phyloP scores from a whole-genome alignment of 2,329 filamentous ascomycete genomes.

The Monosporascus cannonballus region DNA sequence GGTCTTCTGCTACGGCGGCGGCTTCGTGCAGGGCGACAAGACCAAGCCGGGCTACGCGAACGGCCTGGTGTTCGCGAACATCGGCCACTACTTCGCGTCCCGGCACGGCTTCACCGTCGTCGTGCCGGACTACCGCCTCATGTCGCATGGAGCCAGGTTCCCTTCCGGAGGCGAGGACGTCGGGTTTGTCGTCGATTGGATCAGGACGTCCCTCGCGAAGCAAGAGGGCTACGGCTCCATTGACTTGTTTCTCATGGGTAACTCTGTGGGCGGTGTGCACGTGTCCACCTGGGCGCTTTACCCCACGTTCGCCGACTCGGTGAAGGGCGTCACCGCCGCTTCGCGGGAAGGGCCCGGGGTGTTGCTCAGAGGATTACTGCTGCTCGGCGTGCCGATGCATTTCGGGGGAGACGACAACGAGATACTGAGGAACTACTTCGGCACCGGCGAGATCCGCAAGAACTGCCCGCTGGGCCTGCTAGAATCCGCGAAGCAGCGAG shows the following conservation, averaged over 20 bases:
- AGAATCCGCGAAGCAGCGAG: conserved; percentile 10
- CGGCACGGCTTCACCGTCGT: conserved; percentile 27
- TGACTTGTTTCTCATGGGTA: conserved; percentile 32
- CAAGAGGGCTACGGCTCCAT: conserved; percentile 19
- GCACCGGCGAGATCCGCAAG: conserved; percentile 15
- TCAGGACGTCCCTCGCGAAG: conserved; percentile 15
- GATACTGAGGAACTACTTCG: conserved; percentile 16
- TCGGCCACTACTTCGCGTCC: conserved; percentile 33
- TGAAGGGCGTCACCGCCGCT: conserved; percentile 6
- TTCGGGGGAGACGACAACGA: conserved; percentile 16
- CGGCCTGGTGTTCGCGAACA: conserved; percentile 27
- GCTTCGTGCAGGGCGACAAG: conserved; percentile 27
- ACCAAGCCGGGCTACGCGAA: conserved; percentile 19
- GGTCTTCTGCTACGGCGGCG: conserved; percentile 28
- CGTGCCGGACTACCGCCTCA: conserved; percentile 32
- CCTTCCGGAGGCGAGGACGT: conserved; percentile 36
- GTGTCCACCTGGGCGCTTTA: conserved; percentile 29
- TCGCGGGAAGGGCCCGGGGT: conserved; percentile 7
- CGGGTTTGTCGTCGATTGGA: conserved; percentile 28
- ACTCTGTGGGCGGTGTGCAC: conserved; percentile 35
- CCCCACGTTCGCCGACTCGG: conserved; percentile 13
- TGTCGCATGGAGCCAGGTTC: conserved; percentile 31
- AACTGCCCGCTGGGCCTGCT: conserved; percentile 16
- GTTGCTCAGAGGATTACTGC: conserved; percentile 14
- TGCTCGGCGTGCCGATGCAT: conserved; percentile 21